A percentile compares a stretch with the other conserved stretches of the same genome.
Conservation (phyloP, 2,329 filamentous ascomycete species). For the Colletotrichum tanaceti region DNA sequence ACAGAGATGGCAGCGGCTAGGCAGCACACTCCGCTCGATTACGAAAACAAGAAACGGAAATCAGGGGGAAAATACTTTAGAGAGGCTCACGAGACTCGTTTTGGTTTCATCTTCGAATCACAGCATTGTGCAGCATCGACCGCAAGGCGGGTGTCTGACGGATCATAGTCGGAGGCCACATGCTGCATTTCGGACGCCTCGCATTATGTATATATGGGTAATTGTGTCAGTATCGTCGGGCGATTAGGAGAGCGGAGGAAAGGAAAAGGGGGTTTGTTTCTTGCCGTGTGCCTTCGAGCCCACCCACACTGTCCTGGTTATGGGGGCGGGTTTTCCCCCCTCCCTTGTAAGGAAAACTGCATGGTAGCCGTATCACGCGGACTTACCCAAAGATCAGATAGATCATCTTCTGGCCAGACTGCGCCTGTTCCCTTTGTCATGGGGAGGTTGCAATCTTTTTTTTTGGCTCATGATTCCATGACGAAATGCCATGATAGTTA, state of each 20-base stretch:
- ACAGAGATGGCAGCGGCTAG: conserved; percentile 16
- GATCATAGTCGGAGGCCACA: conserved; percentile 4
- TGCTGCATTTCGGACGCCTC: conserved; percentile 17
- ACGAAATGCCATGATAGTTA: conserved; percentile 44
- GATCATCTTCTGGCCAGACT: conserved; percentile 42
- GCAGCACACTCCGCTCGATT: conserved; percentile 20
- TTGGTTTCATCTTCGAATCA: conserved; percentile 6
- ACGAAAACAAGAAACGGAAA: conserved; percentile 24
- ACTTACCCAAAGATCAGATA: conserved; percentile 35
- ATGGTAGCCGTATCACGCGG: conserved; percentile 34
- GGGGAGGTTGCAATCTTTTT: conserved; percentile 36
- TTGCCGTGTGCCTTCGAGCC: conserved; percentile 14
- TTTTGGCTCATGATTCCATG: conserved; percentile 42
- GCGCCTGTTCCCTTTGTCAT: conserved; percentile 38
- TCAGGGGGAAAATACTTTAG: conserved; percentile 7
- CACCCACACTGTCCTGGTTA: conserved; percentile 9
- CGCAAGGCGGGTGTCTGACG: conserved; percentile 15
- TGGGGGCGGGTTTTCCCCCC: conserved; percentile 14
- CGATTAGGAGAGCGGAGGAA: conserved; percentile 25
- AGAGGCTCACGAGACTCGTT: conserved; percentile 8
- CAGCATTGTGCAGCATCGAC: conserved; percentile 21
- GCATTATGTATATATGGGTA: conserved; percentile 38
- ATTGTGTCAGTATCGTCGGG: conserved; percentile 39
- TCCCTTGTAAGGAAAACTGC: conserved; percentile 35
- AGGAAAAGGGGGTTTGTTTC: conserved; percentile 25